Evolutionary conservation across 202 grass and related monocot species (phyloP), one percentile per base, ranked within the genome.

Genomic region (Schoenoplectus triqueter): DNA sequence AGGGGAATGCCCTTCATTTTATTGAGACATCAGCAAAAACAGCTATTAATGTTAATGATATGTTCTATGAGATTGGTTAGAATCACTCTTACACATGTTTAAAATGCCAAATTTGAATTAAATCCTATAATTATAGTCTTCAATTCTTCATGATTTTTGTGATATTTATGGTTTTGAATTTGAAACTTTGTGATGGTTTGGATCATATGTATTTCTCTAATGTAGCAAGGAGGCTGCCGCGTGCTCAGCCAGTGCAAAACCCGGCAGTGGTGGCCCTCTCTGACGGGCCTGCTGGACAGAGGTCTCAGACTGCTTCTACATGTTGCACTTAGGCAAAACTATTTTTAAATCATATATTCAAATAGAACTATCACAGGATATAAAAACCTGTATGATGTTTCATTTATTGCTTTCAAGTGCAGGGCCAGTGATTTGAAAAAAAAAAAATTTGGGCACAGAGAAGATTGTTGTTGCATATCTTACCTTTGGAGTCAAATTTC

Each of bases 1-100:
- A 95, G 65, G 90, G 89, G 76, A 95, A 95, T 88, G 83, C 80
- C 39, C 93, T 95, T 63, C 89, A 91, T 64, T 92, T 88, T 82
- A 92, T 95, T 47, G 93, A 95, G 86, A 95, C 93, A 41, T 95
- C 93, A 73, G 93, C 93, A 51, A 95, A 95, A 85, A 95, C 90
- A 66, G 93, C 93, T 65, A 91, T 80, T 59, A 95, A 92, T 86
- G 93, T 95, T 70, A 95, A 91, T 70, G 93, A 95, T 39, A 80
- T 92, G 73, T 95, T 95, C 74, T 89, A 95, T 77, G 90, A 92
- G 84, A 95, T 92, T 83, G 93, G 93, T 95, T 69, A 92, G 89
- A 84, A 71, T 44, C 66, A 56, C 84, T 59, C 63, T 22, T 75
- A 68, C 86, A 51, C 74, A 56, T 84, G 80, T 8, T 20, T 52